Percentiles rank a stretch among this genome's conserved stretches.
phyloP scores from a whole-genome alignment of 805 yeast genomes.

The Pichia sporocuriosa region DNA sequence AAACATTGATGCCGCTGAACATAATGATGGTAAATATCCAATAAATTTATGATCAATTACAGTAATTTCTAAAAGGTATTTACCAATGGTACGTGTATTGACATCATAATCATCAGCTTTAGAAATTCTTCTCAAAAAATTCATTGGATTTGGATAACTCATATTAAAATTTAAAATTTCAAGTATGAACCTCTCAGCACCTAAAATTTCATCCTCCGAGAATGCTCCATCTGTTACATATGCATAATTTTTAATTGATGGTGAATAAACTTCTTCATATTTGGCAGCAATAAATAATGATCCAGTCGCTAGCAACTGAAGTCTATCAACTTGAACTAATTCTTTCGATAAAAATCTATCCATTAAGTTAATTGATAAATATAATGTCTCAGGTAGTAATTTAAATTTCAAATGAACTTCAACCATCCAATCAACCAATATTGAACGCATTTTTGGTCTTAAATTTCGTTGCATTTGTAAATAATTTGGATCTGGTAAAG shows the following conservation, averaged over 20 bases:
- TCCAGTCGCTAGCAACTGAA: constrained; percentile 83
- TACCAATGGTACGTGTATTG: constrained; percentile 76
- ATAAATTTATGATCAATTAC: constrained; percentile 71
- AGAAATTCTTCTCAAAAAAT: constrained; percentile 79
- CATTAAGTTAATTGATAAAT: constrained; percentile 76
- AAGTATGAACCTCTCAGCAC: constrained; percentile 75
- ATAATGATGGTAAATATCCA: constrained; percentile 64
- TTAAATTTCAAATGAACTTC: constrained; percentile 83
- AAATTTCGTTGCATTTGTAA: constrained; percentile 56
- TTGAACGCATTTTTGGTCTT: constrained; percentile 78
- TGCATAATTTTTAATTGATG: constrained; percentile 78
- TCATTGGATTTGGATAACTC: constrained; percentile 84
- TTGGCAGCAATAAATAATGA: constrained; percentile 85
- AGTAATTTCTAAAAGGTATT: constrained; percentile 73
- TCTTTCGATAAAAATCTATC: constrained; percentile 79
- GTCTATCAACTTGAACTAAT: constrained; percentile 65
- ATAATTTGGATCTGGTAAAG: constrained; percentile 69
- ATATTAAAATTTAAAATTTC: constrained; percentile 67
- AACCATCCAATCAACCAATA: constrained; percentile 89
- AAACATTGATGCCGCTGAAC: constrained; percentile 87
- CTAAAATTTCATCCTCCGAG: constrained; percentile 71
- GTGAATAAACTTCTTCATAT: constrained; percentile 86
- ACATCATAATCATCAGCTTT: constrained; percentile 88
- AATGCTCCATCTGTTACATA: constrained; percentile 84
- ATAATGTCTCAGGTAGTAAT: constrained; percentile 78